Base-by-base conservation (phyloP, 2,329 filamentous ascomycete genomes). In the Lasiodiplodia sp. region DNA sequence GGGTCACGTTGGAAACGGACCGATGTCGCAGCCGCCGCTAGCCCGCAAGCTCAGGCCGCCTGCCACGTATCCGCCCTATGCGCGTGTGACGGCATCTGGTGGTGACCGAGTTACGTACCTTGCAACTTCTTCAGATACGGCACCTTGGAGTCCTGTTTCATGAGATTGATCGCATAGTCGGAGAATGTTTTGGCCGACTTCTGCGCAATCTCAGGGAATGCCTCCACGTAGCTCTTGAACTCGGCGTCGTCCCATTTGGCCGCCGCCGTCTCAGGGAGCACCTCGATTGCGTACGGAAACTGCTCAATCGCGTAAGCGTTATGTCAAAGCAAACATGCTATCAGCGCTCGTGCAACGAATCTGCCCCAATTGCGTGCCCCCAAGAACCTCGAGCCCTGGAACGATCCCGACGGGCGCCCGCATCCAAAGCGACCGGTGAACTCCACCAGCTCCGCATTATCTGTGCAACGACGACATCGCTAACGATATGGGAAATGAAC, bases 91-190 rank as follows among this genome's bases (percentile, higher is more conserved):
- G 58, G 57, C 57, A 52, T 47, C 16, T 44, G n/a, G 23, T n/a
- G 68, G 70, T 56, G 60, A 67, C 67, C 52, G 51, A 58, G 37
- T 67, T 58, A 71, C 70, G 65, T 65, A 77, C 77, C 91, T 81
- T 96, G 92, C 53, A 95, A 87, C 69, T 87, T 87, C 82, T 96
- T 96, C 71, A 94, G 84, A 79, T 93, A 94, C 52, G 91, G 83
- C 69, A 89, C 85, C 80, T 95, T 96, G 75, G 93, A 85, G 77
- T 96, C 92, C 71, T 86, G 86, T 70, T 84, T 82, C 74, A 92
- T 90, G 71, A 95, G 86, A 75, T 93, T 89, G 72, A 86, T 82
- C 70, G 93, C 88, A 79, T 94, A 91, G 16, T 86, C 83, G 72
- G 88, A 83, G 68, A 95, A 84, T 25, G 87, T 86, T 25, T 83